Percentiles rank a stretch among this genome's conserved stretches.
phyloP scores from a whole-genome alignment of 345 rosid species.

The Rhodomyrtus tomentosa region DNA sequence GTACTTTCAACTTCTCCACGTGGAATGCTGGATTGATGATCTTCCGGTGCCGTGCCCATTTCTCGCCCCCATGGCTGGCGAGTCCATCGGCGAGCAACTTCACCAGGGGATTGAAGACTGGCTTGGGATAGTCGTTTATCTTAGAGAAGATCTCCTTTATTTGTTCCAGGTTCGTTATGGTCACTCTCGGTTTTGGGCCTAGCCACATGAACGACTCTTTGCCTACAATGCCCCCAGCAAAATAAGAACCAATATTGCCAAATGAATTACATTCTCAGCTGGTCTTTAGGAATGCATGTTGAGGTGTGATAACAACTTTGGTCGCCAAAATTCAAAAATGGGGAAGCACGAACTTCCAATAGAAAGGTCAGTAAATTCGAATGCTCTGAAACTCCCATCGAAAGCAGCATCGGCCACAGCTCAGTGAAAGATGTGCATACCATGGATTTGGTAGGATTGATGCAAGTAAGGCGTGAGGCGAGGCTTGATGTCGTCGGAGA shows the following conservation, averaged over 20 bases:
- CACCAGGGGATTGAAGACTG: background rate
- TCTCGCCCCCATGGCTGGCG: background rate
- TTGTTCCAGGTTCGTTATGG: slow-evolving; percentile 2
- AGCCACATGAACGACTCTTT: slow-evolving; percentile 6
- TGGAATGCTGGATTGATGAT: slow-evolving; percentile 29
- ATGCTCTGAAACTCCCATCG: background rate
- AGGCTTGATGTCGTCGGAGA: slow-evolving; percentile 5
- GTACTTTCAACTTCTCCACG: slow-evolving; percentile 38
- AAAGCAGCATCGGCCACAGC: background rate
- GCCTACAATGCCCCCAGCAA: background rate
- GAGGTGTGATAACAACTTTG: background rate
- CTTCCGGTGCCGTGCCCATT: slow-evolving; percentile 7
- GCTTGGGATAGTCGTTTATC: background rate
- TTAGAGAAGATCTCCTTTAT: slow-evolving; percentile 4
- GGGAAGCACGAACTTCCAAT: background rate
- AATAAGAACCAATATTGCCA: background rate
- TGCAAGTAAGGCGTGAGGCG: slow-evolving; percentile 2
- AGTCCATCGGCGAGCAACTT: slow-evolving; percentile 2
- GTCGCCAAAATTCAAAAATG: background rate
- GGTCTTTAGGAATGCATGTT: background rate
- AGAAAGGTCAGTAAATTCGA: background rate
- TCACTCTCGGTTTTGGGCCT: slow-evolving; percentile 9
- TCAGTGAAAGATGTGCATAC: background rate
- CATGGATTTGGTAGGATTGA: slow-evolving; percentile 3
- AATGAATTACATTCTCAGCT: background rate